Conservation (phyloP, 208 protist genomes). For the Naegleria fowleri region DNA sequence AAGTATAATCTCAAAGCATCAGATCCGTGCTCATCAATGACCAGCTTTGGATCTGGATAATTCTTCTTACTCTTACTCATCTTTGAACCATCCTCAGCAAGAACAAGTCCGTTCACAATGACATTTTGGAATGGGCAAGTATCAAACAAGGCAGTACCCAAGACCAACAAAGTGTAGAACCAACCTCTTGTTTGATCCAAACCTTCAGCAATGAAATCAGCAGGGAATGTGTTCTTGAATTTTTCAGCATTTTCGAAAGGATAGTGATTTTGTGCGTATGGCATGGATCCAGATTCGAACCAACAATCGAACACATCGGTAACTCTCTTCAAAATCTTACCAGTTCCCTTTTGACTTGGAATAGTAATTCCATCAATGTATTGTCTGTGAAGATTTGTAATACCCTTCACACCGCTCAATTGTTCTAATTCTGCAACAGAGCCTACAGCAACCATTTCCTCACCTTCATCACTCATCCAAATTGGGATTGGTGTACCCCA, state of each 20-base stretch:
- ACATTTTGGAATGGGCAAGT: conserved; percentile 96
- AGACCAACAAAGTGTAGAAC: conserved; percentile 99
- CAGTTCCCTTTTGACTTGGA: conserved; percentile 70
- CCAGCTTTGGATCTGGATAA: conserved; percentile 91
- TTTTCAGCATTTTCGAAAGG: conserved; percentile 98
- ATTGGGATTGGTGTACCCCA: conserved; percentile 99
- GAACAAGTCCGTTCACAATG: conserved; percentile 98
- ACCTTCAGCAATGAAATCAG: conserved; percentile 99
- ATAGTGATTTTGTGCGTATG: conserved; percentile 98
- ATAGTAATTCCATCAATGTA: conserved; percentile 97
- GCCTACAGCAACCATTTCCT: conserved; percentile 89
- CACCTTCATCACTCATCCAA: conserved; percentile 91
- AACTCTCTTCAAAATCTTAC: conserved; percentile 71
- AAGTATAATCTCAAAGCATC: conserved; percentile 98
- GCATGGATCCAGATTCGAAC: conserved; percentile 99
- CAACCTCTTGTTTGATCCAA: conserved; percentile 96
- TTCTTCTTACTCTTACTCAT: conserved; percentile 99
- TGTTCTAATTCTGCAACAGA: conserved; percentile 93
- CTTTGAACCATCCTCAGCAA: conserved; percentile 97
- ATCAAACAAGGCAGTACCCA: conserved; percentile 96
- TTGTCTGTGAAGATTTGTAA: conserved; percentile 94
- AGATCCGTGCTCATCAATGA: conserved; percentile 92
- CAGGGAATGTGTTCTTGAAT: conserved; percentile 87
- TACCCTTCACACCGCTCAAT: conserved; percentile 71
- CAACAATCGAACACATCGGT: conserved; percentile 99